These are phyloP conservation scores for Geoglossum glabrum DNA, from an alignment of 495 filamentous ascomycete species.

Conservation along the genomic window DNA sequence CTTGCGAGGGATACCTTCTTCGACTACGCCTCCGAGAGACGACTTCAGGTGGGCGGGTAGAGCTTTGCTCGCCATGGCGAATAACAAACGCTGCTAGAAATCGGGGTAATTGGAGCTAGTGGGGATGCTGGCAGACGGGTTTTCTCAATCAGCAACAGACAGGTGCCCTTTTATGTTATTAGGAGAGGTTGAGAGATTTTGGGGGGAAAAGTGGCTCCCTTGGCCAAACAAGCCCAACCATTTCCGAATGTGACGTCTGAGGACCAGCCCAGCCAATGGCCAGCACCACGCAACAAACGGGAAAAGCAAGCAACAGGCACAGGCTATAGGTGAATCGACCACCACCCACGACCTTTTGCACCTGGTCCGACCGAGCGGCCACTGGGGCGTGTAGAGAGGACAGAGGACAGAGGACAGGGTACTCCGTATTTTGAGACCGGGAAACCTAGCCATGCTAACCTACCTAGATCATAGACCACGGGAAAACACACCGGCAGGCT, in stretches of 20 bases:
- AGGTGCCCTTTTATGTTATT: not conserved
- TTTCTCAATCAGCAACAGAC: not conserved
- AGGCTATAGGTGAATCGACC: not conserved
- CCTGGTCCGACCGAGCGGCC: not conserved
- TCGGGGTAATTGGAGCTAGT: not conserved
- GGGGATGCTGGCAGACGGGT: not conserved
- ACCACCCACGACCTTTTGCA: not conserved
- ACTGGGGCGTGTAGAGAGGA: too few species aligned
- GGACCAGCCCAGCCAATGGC: not conserved
- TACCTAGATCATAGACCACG: not conserved
- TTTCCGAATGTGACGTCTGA: not conserved
- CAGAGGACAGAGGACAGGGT: too few species aligned
- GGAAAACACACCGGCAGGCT: not conserved
- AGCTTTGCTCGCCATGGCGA: constrained; percentile 46
- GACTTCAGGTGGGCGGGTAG: constrained; percentile 67
- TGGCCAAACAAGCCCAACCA: not conserved
- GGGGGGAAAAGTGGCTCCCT: not conserved
- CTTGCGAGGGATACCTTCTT: constrained; percentile 39
- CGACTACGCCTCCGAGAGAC: constrained; percentile 30
- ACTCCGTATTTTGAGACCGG: too few species aligned
- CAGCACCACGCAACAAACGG: not conserved
- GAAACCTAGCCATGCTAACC: too few species aligned
- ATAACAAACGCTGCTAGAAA: not conserved
- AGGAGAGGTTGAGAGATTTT: not conserved
- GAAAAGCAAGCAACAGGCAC: not conserved